phyloP scores from a whole-genome alignment of 192 early-diverging fungal genomes.

The Geranomyces variabilis region DNA sequence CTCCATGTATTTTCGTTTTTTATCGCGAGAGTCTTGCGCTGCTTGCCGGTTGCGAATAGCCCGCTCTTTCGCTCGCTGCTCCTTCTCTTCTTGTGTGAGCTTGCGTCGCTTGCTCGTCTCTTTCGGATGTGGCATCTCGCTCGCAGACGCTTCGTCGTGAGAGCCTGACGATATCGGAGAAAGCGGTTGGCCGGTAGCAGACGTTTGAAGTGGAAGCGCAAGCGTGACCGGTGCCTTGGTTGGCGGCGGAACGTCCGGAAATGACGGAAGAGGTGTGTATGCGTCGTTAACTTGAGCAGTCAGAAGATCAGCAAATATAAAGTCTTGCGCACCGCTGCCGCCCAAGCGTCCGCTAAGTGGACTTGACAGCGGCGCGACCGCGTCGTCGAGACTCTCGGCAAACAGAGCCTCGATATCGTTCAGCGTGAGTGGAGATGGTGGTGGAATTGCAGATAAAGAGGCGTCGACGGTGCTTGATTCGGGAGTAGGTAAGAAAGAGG shows the following conservation, averaged over 20 bases:
- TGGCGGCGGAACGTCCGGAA: neutral
- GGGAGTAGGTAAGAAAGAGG: neutral
- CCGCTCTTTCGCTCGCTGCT: constrained; percentile 38
- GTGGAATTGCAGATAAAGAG: neutral
- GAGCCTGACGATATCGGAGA: constrained; percentile 22
- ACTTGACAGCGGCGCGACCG: neutral
- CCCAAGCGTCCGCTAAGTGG: neutral
- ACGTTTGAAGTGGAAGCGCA: neutral
- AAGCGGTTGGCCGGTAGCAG: constrained; percentile 1
- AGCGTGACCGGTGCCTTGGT: neutral
- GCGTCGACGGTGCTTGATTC: neutral
- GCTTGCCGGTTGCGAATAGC: constrained; percentile 72
- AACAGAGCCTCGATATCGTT: constrained; percentile 18
- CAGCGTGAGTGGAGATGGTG: constrained; percentile 2
- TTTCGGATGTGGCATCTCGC: constrained; percentile 1
- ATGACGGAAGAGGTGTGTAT: neutral
- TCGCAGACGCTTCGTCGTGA: constrained; percentile 13
- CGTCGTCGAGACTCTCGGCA: constrained; percentile 7
- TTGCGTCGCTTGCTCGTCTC: constrained; percentile 20
- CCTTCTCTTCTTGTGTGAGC: constrained; percentile 38
- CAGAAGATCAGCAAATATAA: constrained; percentile 29
- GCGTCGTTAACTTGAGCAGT: neutral
- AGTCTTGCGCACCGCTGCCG: constrained; percentile 12
- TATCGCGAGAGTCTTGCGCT: constrained; percentile 78
- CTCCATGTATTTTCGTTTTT: constrained; percentile 67